A percentile compares a stretch with the other conserved stretches of the same genome.
Conservation (phyloP, 352 stramenopile species). For the Elongisporangium undulatum region DNA sequence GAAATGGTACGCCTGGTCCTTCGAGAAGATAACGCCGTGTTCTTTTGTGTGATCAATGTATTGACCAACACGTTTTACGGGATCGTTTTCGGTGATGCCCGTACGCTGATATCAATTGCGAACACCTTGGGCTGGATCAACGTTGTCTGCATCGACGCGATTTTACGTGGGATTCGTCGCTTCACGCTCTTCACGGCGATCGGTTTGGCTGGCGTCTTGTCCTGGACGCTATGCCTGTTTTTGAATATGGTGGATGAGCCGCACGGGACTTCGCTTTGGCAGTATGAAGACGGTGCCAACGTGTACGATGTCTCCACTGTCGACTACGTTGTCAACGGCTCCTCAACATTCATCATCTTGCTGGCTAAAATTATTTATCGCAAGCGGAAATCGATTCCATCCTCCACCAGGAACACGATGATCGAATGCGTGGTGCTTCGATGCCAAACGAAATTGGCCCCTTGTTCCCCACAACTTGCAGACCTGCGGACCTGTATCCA, state of each 20-base stretch:
- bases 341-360: no score
- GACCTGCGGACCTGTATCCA: no score
- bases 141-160: constrained; percentile 21
- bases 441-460: no score
- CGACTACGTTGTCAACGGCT: no score
- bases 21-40: constrained; percentile 34
- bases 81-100: constrained; percentile 21
- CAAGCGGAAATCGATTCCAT: no score
- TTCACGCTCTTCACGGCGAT: constrained; percentile 5
- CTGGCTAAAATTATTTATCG: no score
- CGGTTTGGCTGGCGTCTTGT: neutral
- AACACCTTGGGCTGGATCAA: constrained; percentile 26
- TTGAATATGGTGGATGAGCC: constrained; percentile 13
- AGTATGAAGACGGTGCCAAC: no score
- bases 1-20: constrained; percentile 27
- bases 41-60: constrained; percentile 23
- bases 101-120: constrained; percentile 13
- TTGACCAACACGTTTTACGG: constrained; percentile 19
- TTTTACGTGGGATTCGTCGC: constrained; percentile 18
- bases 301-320: no score
- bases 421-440: no score
- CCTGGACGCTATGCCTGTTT: constrained; percentile 19
- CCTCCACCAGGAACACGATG: no score
- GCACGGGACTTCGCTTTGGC: neutral
- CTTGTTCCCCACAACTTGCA: no score